A percentile compares a stretch with the other conserved stretches of the same genome.
phyloP scores from a whole-genome alignment of 1,284 basidiomycete species.

The Cutaneotrichosporon daszewskae region DNA sequence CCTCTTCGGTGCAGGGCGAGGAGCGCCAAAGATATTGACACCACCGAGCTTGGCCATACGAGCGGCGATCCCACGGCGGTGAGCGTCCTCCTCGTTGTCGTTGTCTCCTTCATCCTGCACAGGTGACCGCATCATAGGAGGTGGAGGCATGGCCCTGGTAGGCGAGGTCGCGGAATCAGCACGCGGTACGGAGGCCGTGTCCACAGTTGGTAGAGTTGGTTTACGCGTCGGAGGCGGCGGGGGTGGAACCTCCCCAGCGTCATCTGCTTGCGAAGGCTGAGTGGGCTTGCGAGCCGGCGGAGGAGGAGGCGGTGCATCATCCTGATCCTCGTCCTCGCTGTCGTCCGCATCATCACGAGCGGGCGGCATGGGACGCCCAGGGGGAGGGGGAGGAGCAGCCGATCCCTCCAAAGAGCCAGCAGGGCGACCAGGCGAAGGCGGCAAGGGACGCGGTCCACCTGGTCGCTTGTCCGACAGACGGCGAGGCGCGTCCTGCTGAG shows the following conservation, averaged over 20 bases:
- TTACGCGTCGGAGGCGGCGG: constrained; percentile 3
- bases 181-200: neutral
- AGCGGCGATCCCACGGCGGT: constrained; percentile 73
- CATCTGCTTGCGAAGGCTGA: neutral
- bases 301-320: constrained; percentile 8
- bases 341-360: neutral
- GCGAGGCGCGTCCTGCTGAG: neutral
- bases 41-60: constrained; percentile 85
- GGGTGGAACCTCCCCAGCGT: neutral
- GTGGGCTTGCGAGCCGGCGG: constrained; percentile 3
- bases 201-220: constrained; percentile 7
- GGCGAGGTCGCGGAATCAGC: constrained; percentile 10
- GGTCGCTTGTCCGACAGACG: constrained; percentile 1
- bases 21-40: constrained; percentile 67
- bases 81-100: constrained; percentile 58
- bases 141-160: neutral
- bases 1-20: constrained; percentile 31
- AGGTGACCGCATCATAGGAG: neutral
- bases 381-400: neutral
- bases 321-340: constrained; percentile 6
- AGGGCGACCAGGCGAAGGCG: neutral
- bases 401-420: neutral
- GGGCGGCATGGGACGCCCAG: neutral
- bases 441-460: constrained; percentile 1
- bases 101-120: neutral